Percentiles rank a stretch among this genome's conserved stretches.
Evolutionary conservation across 2,329 filamentous ascomycete genomes (phyloP).

Genomic region (Camillea tinctor): DNA sequence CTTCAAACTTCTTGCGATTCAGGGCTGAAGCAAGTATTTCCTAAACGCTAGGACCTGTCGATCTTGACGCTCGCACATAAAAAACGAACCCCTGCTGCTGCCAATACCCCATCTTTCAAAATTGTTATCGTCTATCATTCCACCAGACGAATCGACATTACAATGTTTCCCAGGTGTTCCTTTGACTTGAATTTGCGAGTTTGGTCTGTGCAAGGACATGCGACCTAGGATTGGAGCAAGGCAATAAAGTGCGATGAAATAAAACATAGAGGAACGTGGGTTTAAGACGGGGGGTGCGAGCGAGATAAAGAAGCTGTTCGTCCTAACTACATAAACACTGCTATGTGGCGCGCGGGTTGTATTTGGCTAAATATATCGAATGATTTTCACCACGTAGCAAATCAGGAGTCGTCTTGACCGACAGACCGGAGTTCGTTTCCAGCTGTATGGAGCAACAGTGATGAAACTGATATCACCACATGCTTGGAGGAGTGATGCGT

Average conservation of each 20-base stretch:
- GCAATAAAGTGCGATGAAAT: not conserved
- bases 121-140: not conserved
- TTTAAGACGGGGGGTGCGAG: not conserved
- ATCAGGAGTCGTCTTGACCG: not conserved
- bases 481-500: not conserved
- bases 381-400: not conserved
- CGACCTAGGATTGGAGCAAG: not conserved
- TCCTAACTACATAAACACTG: not conserved
- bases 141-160: not conserved
- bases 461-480: not conserved
- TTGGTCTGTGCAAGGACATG: not conserved
- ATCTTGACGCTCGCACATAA: not conserved
- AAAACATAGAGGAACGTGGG: not conserved
- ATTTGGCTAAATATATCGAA: not conserved
- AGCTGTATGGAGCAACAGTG: not conserved
- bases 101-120: not conserved
- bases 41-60: not conserved
- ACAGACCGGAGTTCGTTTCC: not conserved
- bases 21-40: not conserved
- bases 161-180: not conserved
- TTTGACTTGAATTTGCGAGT: not conserved
- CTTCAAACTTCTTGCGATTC: not conserved
- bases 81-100: not conserved
- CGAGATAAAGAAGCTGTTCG: not conserved
- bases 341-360: not conserved